phyloP scores from a whole-genome alignment of 768 basidiomycete genomes.

The Cubamyces lactineus region DNA sequence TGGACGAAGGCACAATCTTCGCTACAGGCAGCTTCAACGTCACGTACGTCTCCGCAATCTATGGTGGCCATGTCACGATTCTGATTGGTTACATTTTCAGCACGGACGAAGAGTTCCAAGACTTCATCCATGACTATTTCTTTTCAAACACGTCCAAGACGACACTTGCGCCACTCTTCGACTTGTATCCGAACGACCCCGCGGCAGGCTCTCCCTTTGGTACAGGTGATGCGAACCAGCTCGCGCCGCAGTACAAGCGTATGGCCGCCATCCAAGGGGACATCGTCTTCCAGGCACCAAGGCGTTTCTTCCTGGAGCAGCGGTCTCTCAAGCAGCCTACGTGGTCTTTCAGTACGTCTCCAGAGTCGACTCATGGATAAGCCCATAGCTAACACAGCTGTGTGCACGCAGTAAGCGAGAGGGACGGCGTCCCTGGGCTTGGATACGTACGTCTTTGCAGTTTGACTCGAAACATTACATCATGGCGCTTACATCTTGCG shows the following conservation, averaged over 20 bases:
- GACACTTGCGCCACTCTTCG: constrained; percentile 19
- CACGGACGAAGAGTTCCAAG: constrained; percentile 25
- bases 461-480: not conserved
- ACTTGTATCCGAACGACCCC: constrained; percentile 39
- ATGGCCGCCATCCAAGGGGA: constrained; percentile 55
- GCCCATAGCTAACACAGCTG: not conserved
- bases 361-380: not conserved
- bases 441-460: not conserved
- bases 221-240: constrained; percentile 46
- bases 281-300: constrained; percentile 50
- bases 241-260: constrained; percentile 57
- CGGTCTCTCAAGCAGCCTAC: constrained; percentile 42
- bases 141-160: constrained; percentile 13
- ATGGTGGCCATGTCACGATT: not conserved
- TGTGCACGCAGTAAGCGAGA: constrained; percentile 3
- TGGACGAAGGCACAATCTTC: constrained; percentile 59
- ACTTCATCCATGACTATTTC: constrained; percentile 25
- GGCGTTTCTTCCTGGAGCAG: constrained; percentile 44
- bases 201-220: constrained; percentile 55
- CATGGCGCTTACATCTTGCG: not conserved
- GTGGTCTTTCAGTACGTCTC: constrained; percentile 46
- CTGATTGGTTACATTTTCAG: constrained; percentile 7
- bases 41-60: constrained; percentile 26
- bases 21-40: constrained; percentile 31
- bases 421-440: not conserved